Evolutionary conservation across 441 rosid species (phyloP), one percentile per base, ranked within the genome.

Genomic region (Kokia cookei): DNA sequence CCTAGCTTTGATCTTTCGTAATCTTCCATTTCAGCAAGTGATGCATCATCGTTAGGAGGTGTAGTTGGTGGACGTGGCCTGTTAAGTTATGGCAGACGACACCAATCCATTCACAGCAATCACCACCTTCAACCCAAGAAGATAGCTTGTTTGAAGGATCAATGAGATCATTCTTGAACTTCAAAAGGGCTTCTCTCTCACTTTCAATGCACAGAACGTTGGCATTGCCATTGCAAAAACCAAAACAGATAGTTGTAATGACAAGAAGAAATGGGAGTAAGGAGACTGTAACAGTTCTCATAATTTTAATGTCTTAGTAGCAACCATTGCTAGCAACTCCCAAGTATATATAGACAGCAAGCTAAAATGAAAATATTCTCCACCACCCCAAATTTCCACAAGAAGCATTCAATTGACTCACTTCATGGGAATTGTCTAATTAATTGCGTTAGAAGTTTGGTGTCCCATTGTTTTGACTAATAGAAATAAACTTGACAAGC

Each of bases 61-160:
- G n/a, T 3, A 54, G 17, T 45, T 11, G 1, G 63, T 13, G 5
- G 45, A 65, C 72, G 48, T 69, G 81, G 7, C 62, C 75, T 7
- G 77, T 54, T 0, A 17, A 1, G 68, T 71, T 69, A 54, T 61
- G 42, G 45, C 75, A 78, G 17, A 19, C 2, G 22, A 78, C 67
- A 11, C 73, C 75, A 12, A 27, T 7, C 81, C 78, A 78, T 22
- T 63, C 0, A 29, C 78, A 78, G 59, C 75, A 78, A 42, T 77
- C 79, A 7, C 14, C 53, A 2, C 26, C 45, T 11, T 55, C 35
- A 12, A 27, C 35, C 84, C 79, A 81, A 35, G 75, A 78, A 67
- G 70, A 66, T 24, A 81, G 81, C n/a, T 24, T 22, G 19, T 45
- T 32, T 11, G 13, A 10, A 7, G 54, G 45, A 62, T 74, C 75